Evolutionary conservation across 495 filamentous ascomycete species (phyloP).

Genomic region (Tuber microsphaerosporum): DNA sequence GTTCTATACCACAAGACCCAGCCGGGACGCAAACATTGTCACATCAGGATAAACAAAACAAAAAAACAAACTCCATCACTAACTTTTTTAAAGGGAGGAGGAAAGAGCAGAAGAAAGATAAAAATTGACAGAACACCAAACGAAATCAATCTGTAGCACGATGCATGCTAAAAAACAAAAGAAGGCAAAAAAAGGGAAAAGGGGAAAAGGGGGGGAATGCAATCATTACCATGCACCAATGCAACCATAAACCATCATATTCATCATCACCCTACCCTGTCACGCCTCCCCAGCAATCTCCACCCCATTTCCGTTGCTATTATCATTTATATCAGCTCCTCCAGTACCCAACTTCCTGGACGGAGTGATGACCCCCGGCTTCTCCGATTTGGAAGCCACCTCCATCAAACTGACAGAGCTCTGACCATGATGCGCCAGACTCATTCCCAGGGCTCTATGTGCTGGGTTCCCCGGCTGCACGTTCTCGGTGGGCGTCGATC

Average conservation of each 20-base stretch:
- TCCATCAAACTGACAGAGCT: constrained; percentile 65
- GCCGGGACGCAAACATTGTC: not conserved
- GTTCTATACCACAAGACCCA: not conserved
- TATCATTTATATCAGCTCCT: not conserved
- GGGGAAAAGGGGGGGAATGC: not conserved
- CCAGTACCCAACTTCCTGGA: constrained; percentile 48
- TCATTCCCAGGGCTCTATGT: constrained; percentile 49
- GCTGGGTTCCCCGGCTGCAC: constrained; percentile 46
- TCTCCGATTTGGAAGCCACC: constrained; percentile 71
- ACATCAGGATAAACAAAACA: not conserved
- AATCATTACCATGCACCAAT: not conserved
- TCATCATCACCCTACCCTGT: not conserved
- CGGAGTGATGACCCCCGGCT: constrained; percentile 77
- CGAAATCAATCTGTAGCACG: not conserved
- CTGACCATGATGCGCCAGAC: constrained; percentile 47
- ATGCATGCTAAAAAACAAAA: not conserved
- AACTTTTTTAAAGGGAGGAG: not conserved
- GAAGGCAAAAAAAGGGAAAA: not conserved
- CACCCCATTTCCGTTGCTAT: constrained; percentile 11
- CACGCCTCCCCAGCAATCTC: constrained; percentile 31
- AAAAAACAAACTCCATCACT: not conserved
- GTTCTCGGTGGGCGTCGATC: constrained; percentile 46
- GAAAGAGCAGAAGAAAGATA: not conserved
- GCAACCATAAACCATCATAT: not conserved
- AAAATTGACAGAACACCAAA: not conserved